Percentiles rank a stretch among this genome's conserved stretches.
These are phyloP conservation scores for Gossypium trilobum DNA, from an alignment of 441 rosid species.

Conservation along the genomic window DNA sequence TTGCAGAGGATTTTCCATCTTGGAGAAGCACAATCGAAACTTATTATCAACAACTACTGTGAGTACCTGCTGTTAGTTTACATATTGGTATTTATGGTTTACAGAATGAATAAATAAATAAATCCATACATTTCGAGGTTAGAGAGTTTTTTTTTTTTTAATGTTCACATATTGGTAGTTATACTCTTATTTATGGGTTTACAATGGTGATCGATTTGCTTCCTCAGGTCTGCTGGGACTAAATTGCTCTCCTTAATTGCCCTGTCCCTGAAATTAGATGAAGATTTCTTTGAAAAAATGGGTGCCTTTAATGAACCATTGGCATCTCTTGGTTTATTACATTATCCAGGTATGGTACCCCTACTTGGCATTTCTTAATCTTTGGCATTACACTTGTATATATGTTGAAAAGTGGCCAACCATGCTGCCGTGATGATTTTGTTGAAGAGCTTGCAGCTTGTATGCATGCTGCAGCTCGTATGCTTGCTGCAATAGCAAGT, in stretches of 20 bases:
- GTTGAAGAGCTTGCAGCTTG: too few relatives aligned
- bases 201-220: slow-evolving; percentile 6
- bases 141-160: background rate
- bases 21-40: slow-evolving; percentile 62
- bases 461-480: too few relatives aligned
- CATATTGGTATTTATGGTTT: background rate
- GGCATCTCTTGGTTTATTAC: slow-evolving; percentile 53
- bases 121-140: background rate
- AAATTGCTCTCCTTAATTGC: slow-evolving; percentile 54
- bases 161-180: background rate
- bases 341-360: slow-evolving; percentile 53
- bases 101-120: background rate
- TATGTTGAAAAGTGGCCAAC: too few relatives aligned
- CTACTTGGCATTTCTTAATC: background rate
- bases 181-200: too few relatives aligned
- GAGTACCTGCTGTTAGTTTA: background rate
- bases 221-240: slow-evolving; percentile 43
- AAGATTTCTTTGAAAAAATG: slow-evolving; percentile 23
- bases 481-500: too few relatives aligned
- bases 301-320: slow-evolving; percentile 49
- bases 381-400: background rate
- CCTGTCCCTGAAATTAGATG: slow-evolving; percentile 51
- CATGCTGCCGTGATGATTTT: too few relatives aligned
- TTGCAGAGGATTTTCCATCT: slow-evolving; percentile 55
- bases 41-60: slow-evolving; percentile 38